Evolutionary conservation across 192 early-diverging fungal genomes (phyloP), one percentile per base, ranked within the genome.

Genomic region (Lobosporangium transversale): DNA sequence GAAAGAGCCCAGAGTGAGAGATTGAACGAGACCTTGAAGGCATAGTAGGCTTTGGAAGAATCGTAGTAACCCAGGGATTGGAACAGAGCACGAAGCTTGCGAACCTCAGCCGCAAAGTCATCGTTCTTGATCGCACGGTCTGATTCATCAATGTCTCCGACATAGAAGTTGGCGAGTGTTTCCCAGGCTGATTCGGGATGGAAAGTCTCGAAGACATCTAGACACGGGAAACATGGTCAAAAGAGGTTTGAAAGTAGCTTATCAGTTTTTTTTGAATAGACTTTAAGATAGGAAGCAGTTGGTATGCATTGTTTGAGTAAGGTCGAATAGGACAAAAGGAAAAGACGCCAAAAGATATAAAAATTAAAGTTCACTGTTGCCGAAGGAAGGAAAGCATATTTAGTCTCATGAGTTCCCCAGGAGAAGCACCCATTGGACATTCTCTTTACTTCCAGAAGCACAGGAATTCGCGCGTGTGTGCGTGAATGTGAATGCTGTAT

Each of bases 121-220:
- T 78, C 82, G 63, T 78, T 85, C 60, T 80, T 62, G 42, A 80
- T 80, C 27, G 54, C 55, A 37, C 85, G 81, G 53, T 91, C 85
- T 15, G 61, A 33, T 11, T 71, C 81, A 14, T 24, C 70, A 29
- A 94, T 70, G 57, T 94, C 92, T 32, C 90, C 92, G 29, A 88
- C 90, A 80, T 93, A 92, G 65, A 84, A 89, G 73, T 93, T 89
- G 62, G 87, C 87, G 48, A 94, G 78, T 7, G 87, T 80, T 62
- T 89, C 83, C 57, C 84, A 82, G 14, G 91, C 85, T 55, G 82
- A 81, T 55, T 80, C 82, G 26, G 84, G 86, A 71, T 94, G 93
- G 87, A 94, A 91, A 14, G 86, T 89, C 54, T 91, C 84, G 64
- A 94, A 94, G 3, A 90, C 90, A 75, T 89, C 88, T 89, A 57